Evolutionary conservation across 1,139 yeast species (phyloP).

Genomic region (Geotrichum australiense): DNA sequence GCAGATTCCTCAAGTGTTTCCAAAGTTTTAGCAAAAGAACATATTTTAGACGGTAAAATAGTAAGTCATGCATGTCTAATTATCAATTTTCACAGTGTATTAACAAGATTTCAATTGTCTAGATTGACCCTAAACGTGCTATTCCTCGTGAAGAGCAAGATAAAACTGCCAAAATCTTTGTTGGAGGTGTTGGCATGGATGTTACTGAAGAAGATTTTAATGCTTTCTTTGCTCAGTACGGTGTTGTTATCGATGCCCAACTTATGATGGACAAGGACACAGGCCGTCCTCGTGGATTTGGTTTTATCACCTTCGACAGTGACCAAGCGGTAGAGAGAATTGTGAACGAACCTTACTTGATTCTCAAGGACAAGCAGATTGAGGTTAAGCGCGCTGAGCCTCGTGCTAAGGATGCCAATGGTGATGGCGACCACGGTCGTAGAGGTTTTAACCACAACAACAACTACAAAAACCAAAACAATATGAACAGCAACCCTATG

Average conservation of each 20-base stretch:
- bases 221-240: conserved; percentile 81
- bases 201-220: conserved; percentile 90
- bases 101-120: conserved; percentile 7
- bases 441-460: conserved; percentile 18
- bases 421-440: conserved; percentile 21
- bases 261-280: conserved; percentile 97
- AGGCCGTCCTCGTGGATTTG: conserved; percentile 96
- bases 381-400: conserved; percentile 99
- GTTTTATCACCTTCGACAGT: conserved; percentile 92
- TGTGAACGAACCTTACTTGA: conserved; percentile 72
- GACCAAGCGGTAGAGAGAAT: conserved; percentile 94
- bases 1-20: conserved; percentile 77
- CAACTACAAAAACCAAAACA: conserved; percentile 18
- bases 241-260: conserved; percentile 93
- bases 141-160: conserved; percentile 98
- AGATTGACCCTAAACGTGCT: conserved; percentile 93
- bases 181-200: conserved; percentile 96
- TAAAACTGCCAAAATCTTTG: conserved; percentile 93
- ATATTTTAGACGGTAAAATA: conserved; percentile 88
- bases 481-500: conserved; percentile 52
- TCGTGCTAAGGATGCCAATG: conserved; percentile 35
- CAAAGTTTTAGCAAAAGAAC: conserved; percentile 80
- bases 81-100: neutral
- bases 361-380: conserved; percentile 83
- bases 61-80: conserved; percentile 8